These are phyloP conservation scores for Luffa aegyptiaca DNA, from an alignment of 306 rosid species.

Conservation along the genomic window DNA sequence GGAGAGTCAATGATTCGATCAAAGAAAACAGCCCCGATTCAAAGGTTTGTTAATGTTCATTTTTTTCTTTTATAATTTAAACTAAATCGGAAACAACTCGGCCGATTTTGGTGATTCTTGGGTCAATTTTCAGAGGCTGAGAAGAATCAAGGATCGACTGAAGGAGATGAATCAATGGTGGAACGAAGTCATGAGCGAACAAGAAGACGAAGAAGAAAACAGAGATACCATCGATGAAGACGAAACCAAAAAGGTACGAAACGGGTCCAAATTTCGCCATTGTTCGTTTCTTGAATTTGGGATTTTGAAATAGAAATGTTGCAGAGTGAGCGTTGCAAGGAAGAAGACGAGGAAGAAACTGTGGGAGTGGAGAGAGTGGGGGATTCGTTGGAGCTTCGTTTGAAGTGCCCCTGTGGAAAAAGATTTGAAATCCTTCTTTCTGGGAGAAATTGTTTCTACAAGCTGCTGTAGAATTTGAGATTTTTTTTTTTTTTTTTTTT, in stretches of 20 bases:
- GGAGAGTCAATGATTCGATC: not conserved
- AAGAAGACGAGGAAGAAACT: constrained; percentile 2
- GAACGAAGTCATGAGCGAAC: not conserved
- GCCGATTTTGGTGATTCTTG: not conserved
- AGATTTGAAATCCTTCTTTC: not conserved
- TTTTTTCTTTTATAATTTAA: not conserved
- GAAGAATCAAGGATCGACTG: constrained; percentile 7
- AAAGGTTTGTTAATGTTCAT: not conserved
- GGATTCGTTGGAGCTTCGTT: constrained; percentile 1
- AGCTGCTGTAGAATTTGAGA: not conserved
- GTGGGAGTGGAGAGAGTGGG: constrained; percentile 14
- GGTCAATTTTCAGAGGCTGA: not conserved
- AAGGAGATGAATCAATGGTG: constrained; percentile 14
- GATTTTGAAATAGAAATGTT: not conserved
- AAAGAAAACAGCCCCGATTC: constrained; percentile 11
- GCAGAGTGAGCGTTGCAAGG: not conserved
- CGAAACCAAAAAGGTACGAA: not conserved
- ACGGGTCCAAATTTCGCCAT: no score
- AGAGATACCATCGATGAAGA: not conserved
- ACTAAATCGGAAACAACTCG: not conserved
- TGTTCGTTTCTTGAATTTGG: not conserved
- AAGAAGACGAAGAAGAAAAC: not conserved
- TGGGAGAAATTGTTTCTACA: constrained; percentile 12
- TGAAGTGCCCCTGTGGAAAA: constrained; percentile 10
- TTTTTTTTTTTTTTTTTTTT: no score